These are phyloP conservation scores for Yamagishiella unicocca DNA, from an alignment of 139 green algal species.

Conservation along the genomic window DNA sequence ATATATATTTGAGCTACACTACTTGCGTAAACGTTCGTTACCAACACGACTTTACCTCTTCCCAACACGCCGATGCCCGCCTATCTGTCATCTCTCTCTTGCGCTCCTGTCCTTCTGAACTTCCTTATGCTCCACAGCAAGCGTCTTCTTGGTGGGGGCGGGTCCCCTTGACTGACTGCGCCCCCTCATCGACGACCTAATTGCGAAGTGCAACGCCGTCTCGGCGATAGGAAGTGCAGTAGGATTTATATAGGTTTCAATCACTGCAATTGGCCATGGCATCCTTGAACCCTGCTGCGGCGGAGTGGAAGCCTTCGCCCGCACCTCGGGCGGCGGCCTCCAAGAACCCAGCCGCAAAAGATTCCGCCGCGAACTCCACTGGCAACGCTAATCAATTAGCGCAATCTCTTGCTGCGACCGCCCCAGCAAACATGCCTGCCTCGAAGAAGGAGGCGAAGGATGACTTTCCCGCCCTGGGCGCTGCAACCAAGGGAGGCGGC, in stretches of 20 bases:
- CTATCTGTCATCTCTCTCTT: not conserved
- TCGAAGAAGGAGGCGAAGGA: not conserved
- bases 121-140: slow-evolving; percentile 3
- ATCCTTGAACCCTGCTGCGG: slow-evolving; percentile 15
- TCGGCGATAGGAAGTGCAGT: too few species aligned
- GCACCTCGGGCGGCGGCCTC: slow-evolving; percentile 9
- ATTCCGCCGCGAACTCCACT: not conserved
- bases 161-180: not conserved
- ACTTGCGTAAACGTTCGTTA: too few species aligned
- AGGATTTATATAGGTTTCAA: too few species aligned
- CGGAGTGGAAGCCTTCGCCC: not conserved
- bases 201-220: too few species aligned
- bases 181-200: not conserved
- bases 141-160: slow-evolving; percentile 23
- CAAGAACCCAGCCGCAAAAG: not conserved
- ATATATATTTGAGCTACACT: too few species aligned
- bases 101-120: not conserved
- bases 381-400: not conserved
- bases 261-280: slow-evolving; percentile 4
- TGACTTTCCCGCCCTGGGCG: slow-evolving; percentile 7
- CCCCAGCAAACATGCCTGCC: not conserved
- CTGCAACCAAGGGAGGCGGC: not conserved
- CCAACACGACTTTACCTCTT: too few species aligned
- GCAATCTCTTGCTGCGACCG: not conserved
- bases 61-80: too few species aligned